Conservation (phyloP, 495 filamentous ascomycete species). For the Penicillium silybi region DNA sequence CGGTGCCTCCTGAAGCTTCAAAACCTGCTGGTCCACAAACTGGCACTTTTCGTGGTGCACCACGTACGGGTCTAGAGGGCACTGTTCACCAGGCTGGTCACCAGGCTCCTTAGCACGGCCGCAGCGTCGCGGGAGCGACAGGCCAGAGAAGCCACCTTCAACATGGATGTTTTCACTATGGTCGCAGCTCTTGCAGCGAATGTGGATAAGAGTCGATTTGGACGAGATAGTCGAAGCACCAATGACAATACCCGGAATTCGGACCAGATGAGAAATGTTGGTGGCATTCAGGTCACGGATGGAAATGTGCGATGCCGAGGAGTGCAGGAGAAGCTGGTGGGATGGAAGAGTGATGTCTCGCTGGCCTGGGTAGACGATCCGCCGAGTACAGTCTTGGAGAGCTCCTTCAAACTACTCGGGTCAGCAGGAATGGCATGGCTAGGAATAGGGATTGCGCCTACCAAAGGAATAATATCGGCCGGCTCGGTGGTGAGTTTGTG, state of each 20-base stretch:
- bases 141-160: conserved; percentile 77
- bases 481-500: conserved; percentile 89
- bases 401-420: conserved; percentile 77
- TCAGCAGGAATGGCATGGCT: conserved; percentile 2
- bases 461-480: conserved; percentile 86
- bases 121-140: conserved; percentile 78
- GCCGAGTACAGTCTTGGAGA: conserved; percentile 82
- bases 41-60: conserved; percentile 90
- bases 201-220: conserved; percentile 81
- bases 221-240: conserved; percentile 95
- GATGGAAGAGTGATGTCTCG: conserved; percentile 66
- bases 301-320: conserved; percentile 80
- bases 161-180: conserved; percentile 68
- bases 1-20: conserved; percentile 97
- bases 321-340: conserved; percentile 95
- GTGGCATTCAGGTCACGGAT: conserved; percentile 92
- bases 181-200: conserved; percentile 87
- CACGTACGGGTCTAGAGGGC: conserved; percentile 92
- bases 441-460: conserved; percentile 34
- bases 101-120: conserved; percentile 53
- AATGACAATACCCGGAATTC: conserved; percentile 96
- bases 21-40: conserved; percentile 96
- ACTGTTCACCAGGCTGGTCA: conserved; percentile 61
- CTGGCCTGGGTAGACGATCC: conserved; percentile 81
- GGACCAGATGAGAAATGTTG: conserved; percentile 89